Conservation (phyloP, 2,329 filamentous ascomycete species). For the Hypoxylon sp. region DNA sequence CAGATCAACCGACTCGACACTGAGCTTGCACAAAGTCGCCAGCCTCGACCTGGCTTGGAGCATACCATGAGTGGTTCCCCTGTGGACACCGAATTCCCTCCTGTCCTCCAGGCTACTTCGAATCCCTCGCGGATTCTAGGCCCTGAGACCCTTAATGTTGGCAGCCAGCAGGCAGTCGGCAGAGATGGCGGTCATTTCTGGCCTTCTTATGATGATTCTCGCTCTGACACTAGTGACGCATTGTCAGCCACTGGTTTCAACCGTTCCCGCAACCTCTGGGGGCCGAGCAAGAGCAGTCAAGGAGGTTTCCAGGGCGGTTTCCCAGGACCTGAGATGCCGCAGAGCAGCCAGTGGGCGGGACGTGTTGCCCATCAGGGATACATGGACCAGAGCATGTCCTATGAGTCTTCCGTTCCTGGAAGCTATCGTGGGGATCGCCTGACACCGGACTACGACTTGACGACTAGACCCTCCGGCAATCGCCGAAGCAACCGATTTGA, state of each 20-base stretch:
- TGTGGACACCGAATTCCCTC: conserved; percentile 48
- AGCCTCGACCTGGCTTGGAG: conserved; percentile 71
- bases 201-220: conserved; percentile 68
- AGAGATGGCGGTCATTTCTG: conserved; percentile 64
- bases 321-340: conserved; percentile 56
- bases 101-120: conserved; percentile 50
- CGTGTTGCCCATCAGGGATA: conserved; percentile 60
- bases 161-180: conserved; percentile 57
- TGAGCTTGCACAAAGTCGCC: conserved; percentile 76
- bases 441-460: conserved; percentile 65
- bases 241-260: conserved; percentile 67
- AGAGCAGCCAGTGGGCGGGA: conserved; percentile 64
- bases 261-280: conserved; percentile 71
- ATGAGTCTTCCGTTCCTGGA: conserved; percentile 56
- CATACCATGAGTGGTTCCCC: conserved; percentile 57
- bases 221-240: conserved; percentile 71
- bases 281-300: conserved; percentile 60
- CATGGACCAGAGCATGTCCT: conserved; percentile 59
- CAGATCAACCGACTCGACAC: conserved; percentile 80
- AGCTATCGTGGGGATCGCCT: conserved; percentile 63
- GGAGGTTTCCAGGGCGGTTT: conserved; percentile 48
- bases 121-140: conserved; percentile 52
- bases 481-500: conserved; percentile 67
- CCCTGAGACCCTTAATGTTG: conserved; percentile 46
- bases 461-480: conserved; percentile 59